phyloP scores from a whole-genome alignment of 23 red algal genomes.

The Agarophyton chilense region DNA sequence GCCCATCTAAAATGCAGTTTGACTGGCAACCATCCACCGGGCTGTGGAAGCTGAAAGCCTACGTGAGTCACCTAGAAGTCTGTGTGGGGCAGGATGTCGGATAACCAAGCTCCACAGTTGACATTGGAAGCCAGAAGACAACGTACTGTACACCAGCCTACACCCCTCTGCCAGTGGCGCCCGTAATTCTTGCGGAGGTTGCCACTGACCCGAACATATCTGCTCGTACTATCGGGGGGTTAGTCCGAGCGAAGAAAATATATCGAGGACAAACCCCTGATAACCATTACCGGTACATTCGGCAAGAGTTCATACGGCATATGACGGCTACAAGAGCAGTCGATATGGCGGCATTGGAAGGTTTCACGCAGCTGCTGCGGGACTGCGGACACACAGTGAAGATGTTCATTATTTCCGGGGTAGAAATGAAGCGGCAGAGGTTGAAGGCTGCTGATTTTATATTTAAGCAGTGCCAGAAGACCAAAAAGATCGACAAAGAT shows the following conservation, averaged over 20 bases:
- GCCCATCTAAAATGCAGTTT: too few species aligned
- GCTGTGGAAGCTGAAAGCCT: conserved; percentile 38
- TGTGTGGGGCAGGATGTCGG: conserved; percentile 24
- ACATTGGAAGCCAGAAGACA: background rate
- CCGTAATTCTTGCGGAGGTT: background rate
- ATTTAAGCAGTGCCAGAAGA: conserved; percentile 41
- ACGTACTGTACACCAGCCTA: conserved; percentile 5
- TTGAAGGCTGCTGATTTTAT: conserved; percentile 34
- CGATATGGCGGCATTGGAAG: conserved; percentile 50
- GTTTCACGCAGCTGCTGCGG: conserved; percentile 17
- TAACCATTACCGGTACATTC: conserved; percentile 13
- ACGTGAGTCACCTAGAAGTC: background rate
- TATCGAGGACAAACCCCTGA: conserved; percentile 39
- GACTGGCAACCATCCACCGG: conserved; percentile 7
- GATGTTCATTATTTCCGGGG: conserved; percentile 10
- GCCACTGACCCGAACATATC: conserved; percentile 25
- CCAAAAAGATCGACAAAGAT: conserved; percentile 1
- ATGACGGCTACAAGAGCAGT: background rate
- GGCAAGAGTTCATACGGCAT: background rate
- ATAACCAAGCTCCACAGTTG: too few species aligned
- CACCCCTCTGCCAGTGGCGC: conserved; percentile 5
- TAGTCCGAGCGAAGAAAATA: conserved; percentile 29
- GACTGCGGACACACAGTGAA: conserved; percentile 15
- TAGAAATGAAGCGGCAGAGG: conserved; percentile 17
- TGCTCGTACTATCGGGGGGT: background rate